phyloP scores from a whole-genome alignment of 176 grass and related monocot species.

The Guadua angustifolia region DNA sequence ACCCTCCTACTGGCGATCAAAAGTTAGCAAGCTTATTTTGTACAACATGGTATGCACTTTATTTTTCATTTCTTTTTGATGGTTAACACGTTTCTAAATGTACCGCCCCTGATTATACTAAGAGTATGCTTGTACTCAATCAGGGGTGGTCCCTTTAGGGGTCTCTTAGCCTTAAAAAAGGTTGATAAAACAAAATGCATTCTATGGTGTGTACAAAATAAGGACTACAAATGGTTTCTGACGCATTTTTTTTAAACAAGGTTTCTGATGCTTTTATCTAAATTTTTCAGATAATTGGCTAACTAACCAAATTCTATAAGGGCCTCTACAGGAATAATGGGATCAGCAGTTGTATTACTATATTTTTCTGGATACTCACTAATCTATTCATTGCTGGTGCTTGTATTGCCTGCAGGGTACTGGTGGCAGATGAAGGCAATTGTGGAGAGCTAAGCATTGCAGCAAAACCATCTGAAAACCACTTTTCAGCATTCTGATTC shows the following conservation, averaged over 20 bases:
- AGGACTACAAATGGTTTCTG: constrained; percentile 20
- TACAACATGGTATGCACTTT: constrained; percentile 19
- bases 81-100: neutral
- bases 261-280: constrained; percentile 23
- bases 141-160: neutral
- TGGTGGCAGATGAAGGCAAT: constrained; percentile 60
- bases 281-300: constrained; percentile 23
- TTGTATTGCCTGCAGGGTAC: constrained; percentile 50
- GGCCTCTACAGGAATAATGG: constrained; percentile 29
- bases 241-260: neutral
- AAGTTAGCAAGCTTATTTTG: constrained; percentile 41
- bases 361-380: constrained; percentile 28
- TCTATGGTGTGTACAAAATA: neutral
- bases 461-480: constrained; percentile 55
- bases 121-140: neutral
- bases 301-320: constrained; percentile 23
- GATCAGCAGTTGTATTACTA: neutral
- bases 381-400: constrained; percentile 25
- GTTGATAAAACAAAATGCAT: constrained; percentile 26
- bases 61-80: neutral
- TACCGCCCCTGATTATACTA: neutral
- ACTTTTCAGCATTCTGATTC: constrained; percentile 73
- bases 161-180: constrained; percentile 5
- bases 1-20: constrained; percentile 39
- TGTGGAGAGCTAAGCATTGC: constrained; percentile 57